These are phyloP conservation scores for Leucocoprinus birnbaumii DNA, from an alignment of 768 basidiomycete genomes.

Conservation along the genomic window DNA sequence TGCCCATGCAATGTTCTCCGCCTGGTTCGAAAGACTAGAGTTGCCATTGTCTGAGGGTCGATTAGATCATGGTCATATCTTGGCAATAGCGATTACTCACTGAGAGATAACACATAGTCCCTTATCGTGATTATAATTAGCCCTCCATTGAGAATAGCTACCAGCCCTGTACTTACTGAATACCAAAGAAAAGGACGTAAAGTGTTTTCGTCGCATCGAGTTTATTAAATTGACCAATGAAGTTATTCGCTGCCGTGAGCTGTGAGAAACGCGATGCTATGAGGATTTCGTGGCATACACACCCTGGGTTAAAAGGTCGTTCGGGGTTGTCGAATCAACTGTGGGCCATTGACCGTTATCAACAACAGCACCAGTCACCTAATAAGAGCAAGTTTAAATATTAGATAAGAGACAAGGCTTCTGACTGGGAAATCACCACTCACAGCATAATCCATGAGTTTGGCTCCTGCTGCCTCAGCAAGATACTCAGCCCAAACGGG, in stretches of 20 bases:
- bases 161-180: slow-evolving; percentile 33
- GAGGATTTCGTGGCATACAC: neutral
- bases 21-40: slow-evolving; percentile 18
- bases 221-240: slow-evolving; percentile 16
- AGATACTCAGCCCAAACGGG: slow-evolving; percentile 47
- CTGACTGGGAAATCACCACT: slow-evolving; percentile 12
- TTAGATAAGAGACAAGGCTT: too few relatives aligned
- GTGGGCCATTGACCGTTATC: slow-evolving; percentile 23
- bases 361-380: slow-evolving; percentile 27
- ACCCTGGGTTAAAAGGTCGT: slow-evolving; percentile 27
- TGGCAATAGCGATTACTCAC: slow-evolving; percentile 18
- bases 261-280: neutral
- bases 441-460: slow-evolving; percentile 50
- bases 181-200: slow-evolving; percentile 52
- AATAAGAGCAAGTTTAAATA: too few relatives aligned
- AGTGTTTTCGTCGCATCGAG: slow-evolving; percentile 42
- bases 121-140: slow-evolving; percentile 20
- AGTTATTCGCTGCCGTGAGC: slow-evolving; percentile 18
- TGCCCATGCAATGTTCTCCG: slow-evolving; percentile 34
- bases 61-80: neutral
- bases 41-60: neutral
- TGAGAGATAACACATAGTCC: slow-evolving; percentile 34
- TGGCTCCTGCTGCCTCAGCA: slow-evolving; percentile 34
- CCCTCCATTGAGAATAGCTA: neutral
- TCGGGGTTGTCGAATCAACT: neutral